These are phyloP conservation scores for Pleurotus sapidus DNA, from an alignment of 768 basidiomycete species.

Conservation along the genomic window DNA sequence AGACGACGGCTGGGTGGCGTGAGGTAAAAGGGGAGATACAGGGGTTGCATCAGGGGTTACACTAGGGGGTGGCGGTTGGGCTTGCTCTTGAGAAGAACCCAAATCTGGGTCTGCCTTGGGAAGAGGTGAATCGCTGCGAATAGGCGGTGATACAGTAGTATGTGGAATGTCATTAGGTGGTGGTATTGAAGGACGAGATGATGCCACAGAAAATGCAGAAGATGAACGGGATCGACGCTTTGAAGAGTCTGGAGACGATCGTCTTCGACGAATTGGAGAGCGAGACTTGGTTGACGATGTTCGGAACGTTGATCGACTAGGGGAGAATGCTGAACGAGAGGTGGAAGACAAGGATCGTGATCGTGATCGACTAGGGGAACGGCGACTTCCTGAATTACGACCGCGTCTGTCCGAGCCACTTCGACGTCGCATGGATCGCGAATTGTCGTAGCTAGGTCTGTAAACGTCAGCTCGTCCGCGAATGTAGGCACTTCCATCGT, in stretches of 20 bases:
- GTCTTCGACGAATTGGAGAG: constrained; percentile 19
- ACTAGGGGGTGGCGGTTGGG: neutral
- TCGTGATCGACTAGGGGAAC: constrained; percentile 12
- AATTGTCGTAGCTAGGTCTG: constrained; percentile 41
- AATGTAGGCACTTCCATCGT: constrained; percentile 36
- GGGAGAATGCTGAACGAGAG: constrained; percentile 20
- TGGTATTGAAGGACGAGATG: constrained; percentile 30
- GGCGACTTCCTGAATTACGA: constrained; percentile 22
- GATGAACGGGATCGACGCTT: constrained; percentile 20
- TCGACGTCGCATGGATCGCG: constrained; percentile 20
- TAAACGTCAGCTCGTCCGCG: constrained; percentile 43
- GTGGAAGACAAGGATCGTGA: constrained; percentile 10
- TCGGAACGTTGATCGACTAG: constrained; percentile 26
- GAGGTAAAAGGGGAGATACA: neutral
- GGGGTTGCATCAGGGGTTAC: neutral
- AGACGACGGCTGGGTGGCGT: too few relatives aligned
- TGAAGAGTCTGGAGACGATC: constrained; percentile 10
- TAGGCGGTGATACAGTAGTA: constrained; percentile 3
- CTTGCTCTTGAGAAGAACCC: neutral
- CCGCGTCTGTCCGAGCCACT: constrained; percentile 14
- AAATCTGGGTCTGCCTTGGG: neutral
- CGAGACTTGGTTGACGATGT: constrained; percentile 25
- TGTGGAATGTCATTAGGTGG: constrained; percentile 9
- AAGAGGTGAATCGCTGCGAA: neutral
- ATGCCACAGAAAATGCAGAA: constrained; percentile 59